Percentiles rank a stretch among this genome's conserved stretches.
These are phyloP conservation scores for Bolboschoenoplectus hybrid DNA, from an alignment of 202 grass and related monocot species.

Conservation along the genomic window DNA sequence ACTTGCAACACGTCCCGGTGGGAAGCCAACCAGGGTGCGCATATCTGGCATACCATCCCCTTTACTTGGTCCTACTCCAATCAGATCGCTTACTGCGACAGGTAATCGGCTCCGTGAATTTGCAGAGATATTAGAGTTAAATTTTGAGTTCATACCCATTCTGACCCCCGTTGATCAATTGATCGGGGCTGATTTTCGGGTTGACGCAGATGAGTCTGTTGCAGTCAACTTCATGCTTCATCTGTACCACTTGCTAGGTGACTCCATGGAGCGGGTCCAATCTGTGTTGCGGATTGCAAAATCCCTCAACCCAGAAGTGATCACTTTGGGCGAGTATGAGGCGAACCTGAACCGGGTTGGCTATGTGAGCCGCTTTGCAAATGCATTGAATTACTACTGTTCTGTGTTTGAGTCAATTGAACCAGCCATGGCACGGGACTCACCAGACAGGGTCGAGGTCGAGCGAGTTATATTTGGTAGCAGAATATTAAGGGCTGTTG, in stretches of 20 bases:
- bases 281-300: slow-evolving; percentile 60
- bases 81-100: slow-evolving; percentile 72
- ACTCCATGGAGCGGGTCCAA: slow-evolving; percentile 63
- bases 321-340: slow-evolving; percentile 93
- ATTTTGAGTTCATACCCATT: slow-evolving; percentile 87
- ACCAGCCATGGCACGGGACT: slow-evolving; percentile 73
- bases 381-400: slow-evolving; percentile 81
- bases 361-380: slow-evolving; percentile 68
- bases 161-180: slow-evolving; percentile 70
- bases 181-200: slow-evolving; percentile 59
- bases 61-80: slow-evolving; percentile 59
- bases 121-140: slow-evolving; percentile 74
- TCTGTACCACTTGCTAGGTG: slow-evolving; percentile 72
- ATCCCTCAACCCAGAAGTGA: slow-evolving; percentile 66
- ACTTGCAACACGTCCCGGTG: slow-evolving; percentile 81
- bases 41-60: slow-evolving; percentile 92
- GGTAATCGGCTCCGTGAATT: slow-evolving; percentile 81
- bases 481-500: slow-evolving; percentile 62
- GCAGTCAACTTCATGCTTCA: slow-evolving; percentile 98
- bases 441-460: slow-evolving; percentile 57
- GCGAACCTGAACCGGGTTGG: slow-evolving; percentile 69
- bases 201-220: slow-evolving; percentile 69
- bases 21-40: slow-evolving; percentile 72
- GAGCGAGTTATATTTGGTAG: slow-evolving; percentile 85
- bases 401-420: slow-evolving; percentile 84